Evolutionary conservation across 2,329 filamentous ascomycete species (phyloP), one percentile per base, ranked within the genome.

Genomic region (Nannizzia gypsea): DNA sequence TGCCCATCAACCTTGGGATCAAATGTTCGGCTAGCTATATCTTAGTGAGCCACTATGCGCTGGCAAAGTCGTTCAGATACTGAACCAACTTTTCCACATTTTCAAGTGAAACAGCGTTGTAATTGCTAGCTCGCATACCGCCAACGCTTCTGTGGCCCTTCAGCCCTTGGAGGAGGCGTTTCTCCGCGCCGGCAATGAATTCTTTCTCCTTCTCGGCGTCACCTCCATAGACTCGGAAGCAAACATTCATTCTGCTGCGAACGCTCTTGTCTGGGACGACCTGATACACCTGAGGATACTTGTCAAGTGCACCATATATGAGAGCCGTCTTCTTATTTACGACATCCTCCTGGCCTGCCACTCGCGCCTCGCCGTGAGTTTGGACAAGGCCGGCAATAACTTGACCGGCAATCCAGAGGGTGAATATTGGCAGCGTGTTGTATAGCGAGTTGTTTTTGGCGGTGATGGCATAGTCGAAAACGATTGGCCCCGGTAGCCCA

Each of bases 361-460:
- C 86, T 68, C 87, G 89, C 62, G 79, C 74, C 65, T 84, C 74
- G 2, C 83, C 80, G 72, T 83, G 88, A 0, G 78, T 81, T 17
- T 76, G 69, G 13, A 95, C 79, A 0, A 96, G 81, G 64, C 82
- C 84, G 69, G 88, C 84, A 69, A 97, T 85, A 57, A 97, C 91
- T 71, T 89, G 84, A n/a, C 90, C 90, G 15, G 89, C 89, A 59
- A 96, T 83, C 68, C 87, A 97, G 40, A 96, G 88, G 71, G 92
- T 91, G 68, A 97, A 96, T 68, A 97, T 95, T 68, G 89, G 91
- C 9, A 97, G 78, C 0, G 92, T 97, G 75, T 97, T 97, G 78
- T 97, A 97, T 28, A 97, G 80, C 66, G 88, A 93, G 77, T 95
- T 93, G 77, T 95, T 95, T 79, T 95, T 95, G 44, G 88, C 86